A percentile compares a stretch with the other conserved stretches of the same genome.
These are phyloP conservation scores for Fusarium falciforme DNA, from an alignment of 2,329 filamentous ascomycete species.

Conservation along the genomic window DNA sequence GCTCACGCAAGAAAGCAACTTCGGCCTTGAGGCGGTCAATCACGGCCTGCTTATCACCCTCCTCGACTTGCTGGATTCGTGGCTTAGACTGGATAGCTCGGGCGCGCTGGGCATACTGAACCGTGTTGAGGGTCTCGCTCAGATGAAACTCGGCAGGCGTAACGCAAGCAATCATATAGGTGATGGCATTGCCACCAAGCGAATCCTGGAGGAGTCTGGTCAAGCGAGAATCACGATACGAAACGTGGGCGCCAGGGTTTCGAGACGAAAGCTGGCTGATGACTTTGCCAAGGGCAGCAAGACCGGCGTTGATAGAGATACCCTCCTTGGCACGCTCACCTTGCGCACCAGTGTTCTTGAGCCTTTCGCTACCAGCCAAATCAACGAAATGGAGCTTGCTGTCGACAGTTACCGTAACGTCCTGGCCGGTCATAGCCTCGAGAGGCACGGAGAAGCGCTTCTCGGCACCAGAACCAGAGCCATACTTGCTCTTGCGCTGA, in stretches of 20 bases:
- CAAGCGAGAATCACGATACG: constrained; percentile 97
- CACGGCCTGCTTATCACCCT: constrained; percentile 91
- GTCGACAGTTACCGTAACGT: constrained; percentile 84
- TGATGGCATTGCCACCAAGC: constrained; percentile 94
- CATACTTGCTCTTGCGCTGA: constrained; percentile 77
- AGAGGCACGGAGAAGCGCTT: constrained; percentile 90
- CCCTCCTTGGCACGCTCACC: constrained; percentile 95
- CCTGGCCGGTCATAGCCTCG: constrained; percentile 77
- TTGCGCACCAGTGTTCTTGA: constrained; percentile 97
- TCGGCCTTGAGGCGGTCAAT: constrained; percentile 96
- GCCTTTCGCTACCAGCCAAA: constrained; percentile 92
- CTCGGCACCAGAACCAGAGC: constrained; percentile 69
- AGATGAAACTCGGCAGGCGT: constrained; percentile 97
- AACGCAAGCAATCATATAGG: constrained; percentile 99
- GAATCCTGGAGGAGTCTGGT: constrained; percentile 96
- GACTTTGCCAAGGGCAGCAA: constrained; percentile 95
- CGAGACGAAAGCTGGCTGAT: constrained; percentile 97
- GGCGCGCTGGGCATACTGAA: constrained; percentile 96
- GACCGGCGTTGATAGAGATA: constrained; percentile 96
- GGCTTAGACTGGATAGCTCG: constrained; percentile 98
- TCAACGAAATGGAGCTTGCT: constrained; percentile 99
- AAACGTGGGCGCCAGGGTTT: constrained; percentile 88
- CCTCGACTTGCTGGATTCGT: constrained; percentile 92
- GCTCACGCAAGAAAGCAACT: constrained; percentile 91
- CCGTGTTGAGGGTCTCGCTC: constrained; percentile 96